Percentiles rank a stretch among this genome's conserved stretches.
phyloP scores from a whole-genome alignment of 2,329 filamentous ascomycete genomes.

The Aspergillus calidoustus region DNA sequence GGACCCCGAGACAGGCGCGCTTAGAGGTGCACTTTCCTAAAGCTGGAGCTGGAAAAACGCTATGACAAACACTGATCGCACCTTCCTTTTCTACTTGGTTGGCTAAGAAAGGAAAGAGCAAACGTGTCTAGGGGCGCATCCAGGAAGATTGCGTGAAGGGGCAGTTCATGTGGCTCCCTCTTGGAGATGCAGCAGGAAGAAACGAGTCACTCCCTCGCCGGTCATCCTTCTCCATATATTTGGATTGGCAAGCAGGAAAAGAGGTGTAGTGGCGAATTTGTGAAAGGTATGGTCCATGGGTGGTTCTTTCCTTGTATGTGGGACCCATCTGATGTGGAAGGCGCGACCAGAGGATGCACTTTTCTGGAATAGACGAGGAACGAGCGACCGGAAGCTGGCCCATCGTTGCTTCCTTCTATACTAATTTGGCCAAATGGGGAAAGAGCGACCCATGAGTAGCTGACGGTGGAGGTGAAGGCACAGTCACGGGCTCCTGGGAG shows the following conservation, averaged over 20 bases:
- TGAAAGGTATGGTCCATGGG: not conserved
- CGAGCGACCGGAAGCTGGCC: not conserved
- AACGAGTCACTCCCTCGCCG: not conserved
- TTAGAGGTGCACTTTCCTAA: not conserved
- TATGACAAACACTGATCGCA: no score
- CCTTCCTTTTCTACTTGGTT: no score
- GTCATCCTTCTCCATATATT: not conserved
- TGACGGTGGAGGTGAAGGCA: not conserved
- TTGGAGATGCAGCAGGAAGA: not conserved
- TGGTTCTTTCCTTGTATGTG: not conserved
- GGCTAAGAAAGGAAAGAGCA: no score
- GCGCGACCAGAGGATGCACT: not conserved
- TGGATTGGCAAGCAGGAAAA: not conserved
- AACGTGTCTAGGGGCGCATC: no score
- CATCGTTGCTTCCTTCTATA: not conserved
- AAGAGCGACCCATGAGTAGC: not conserved
- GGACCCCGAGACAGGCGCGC: not conserved
- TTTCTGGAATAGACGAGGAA: not conserved
- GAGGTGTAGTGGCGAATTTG: not conserved
- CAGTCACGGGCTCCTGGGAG: not conserved
- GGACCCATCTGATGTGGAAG: not conserved
- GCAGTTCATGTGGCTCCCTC: no score
- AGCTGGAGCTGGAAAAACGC: no score
- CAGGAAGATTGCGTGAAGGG: no score
- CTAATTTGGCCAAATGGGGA: not conserved